phyloP scores from a whole-genome alignment of 306 rosid genomes.

The Canavalia gladiata region DNA sequence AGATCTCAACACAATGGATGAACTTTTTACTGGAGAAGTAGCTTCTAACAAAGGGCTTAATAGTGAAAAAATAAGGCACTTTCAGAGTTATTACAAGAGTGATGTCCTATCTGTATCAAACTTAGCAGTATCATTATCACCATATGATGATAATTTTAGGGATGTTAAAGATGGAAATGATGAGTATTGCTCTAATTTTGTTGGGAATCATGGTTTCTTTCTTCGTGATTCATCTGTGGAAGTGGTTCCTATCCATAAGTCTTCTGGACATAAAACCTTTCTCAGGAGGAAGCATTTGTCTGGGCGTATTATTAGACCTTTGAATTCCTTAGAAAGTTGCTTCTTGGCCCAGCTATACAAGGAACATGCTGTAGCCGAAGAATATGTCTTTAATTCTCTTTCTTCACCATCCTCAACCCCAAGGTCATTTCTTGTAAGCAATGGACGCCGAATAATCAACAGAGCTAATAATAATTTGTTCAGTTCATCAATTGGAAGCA shows the following conservation, averaged over 20 bases:
- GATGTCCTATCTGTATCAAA: slow-evolving; percentile 60
- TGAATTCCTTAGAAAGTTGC: slow-evolving; percentile 83
- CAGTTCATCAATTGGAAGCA: slow-evolving; percentile 47
- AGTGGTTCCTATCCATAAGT: slow-evolving; percentile 50
- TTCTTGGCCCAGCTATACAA: slow-evolving; percentile 76
- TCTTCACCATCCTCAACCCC: slow-evolving; percentile 54
- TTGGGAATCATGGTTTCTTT: slow-evolving; percentile 44
- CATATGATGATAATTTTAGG: slow-evolving; percentile 42
- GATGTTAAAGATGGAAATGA: slow-evolving; percentile 50
- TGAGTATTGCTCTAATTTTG: slow-evolving; percentile 33
- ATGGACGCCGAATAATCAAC: slow-evolving; percentile 72
- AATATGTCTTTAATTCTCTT: slow-evolving; percentile 59
- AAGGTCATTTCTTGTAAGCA: slow-evolving; percentile 68
- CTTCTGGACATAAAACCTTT: slow-evolving; percentile 61
- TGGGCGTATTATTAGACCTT: slow-evolving; percentile 55
- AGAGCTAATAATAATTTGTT: slow-evolving; percentile 45
- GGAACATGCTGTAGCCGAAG: slow-evolving; percentile 68
- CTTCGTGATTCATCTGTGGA: slow-evolving; percentile 47
- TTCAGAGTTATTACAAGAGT: slow-evolving; percentile 37
- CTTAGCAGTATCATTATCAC: slow-evolving; percentile 47
- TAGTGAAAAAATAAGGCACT: slow-evolving; percentile 42
- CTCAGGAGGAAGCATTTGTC: slow-evolving; percentile 53
- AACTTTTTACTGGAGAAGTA: slow-evolving; percentile 48
- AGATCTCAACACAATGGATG: slow-evolving; percentile 46
- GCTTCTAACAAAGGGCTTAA: slow-evolving; percentile 57